These are phyloP conservation scores for Ganoderma multipileum DNA, from an alignment of 1,284 basidiomycete species.

Conservation along the genomic window DNA sequence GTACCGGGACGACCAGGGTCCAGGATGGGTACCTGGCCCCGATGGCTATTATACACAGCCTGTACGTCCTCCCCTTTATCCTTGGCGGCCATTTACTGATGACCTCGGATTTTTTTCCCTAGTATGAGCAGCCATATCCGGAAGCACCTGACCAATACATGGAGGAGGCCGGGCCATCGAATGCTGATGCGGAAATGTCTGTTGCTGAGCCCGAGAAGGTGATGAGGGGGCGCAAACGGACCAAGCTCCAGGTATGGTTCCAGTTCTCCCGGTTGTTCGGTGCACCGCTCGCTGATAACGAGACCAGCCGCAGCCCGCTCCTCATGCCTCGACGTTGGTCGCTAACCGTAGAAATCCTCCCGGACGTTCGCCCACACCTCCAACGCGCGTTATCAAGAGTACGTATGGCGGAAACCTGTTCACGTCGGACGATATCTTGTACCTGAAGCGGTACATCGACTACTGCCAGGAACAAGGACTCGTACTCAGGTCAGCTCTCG, in stretches of 20 bases:
- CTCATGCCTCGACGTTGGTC: slow-evolving; percentile 68
- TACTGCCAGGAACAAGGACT: slow-evolving; percentile 85
- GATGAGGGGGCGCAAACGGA: slow-evolving; percentile 67
- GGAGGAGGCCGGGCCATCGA: slow-evolving; percentile 54
- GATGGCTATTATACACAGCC: slow-evolving; percentile 65
- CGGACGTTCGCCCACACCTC: slow-evolving; percentile 82
- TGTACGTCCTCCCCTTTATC: slow-evolving; percentile 35
- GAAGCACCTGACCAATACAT: slow-evolving; percentile 53
- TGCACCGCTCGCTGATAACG: not conserved
- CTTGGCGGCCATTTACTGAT: not conserved
- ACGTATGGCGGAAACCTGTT: slow-evolving; percentile 86
- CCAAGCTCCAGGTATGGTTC: slow-evolving; percentile 57
- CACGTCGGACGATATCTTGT: slow-evolving; percentile 78
- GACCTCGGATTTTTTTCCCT: not conserved
- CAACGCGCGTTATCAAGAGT: slow-evolving; percentile 81
- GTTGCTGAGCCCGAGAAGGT: slow-evolving; percentile 43
- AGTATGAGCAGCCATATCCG: slow-evolving; percentile 53
- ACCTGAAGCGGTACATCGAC: slow-evolving; percentile 84
- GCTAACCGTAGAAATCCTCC: slow-evolving; percentile 65
- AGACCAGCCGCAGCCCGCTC: slow-evolving; percentile 57
- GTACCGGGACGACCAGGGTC: slow-evolving; percentile 60
- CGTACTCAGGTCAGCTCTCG: slow-evolving; percentile 65
- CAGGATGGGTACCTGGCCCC: slow-evolving; percentile 46
- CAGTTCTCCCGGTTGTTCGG: slow-evolving; percentile 7
- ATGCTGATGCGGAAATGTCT: slow-evolving; percentile 42